Evolutionary conservation across 495 filamentous ascomycete species (phyloP), one percentile per base, ranked within the genome.

Genomic region (Achaetomiella virescens): DNA sequence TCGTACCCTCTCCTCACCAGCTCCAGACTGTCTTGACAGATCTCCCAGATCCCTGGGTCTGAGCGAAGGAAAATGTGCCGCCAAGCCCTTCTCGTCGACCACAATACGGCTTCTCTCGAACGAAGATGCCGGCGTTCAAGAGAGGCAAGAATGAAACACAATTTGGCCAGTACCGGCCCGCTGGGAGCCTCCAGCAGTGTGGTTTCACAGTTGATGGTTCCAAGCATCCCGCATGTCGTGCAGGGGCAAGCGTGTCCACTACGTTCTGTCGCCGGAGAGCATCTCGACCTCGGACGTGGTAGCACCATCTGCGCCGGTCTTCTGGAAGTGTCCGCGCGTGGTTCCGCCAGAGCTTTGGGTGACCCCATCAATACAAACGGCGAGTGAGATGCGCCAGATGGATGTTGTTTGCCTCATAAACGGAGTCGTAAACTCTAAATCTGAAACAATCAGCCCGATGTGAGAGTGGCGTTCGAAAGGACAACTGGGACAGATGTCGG

Each of bases 181-280:
- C 33, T 35, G 65, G 62, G 56, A 63, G 49, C 55, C 24, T 46
- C 49, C 17, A 45, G 29, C 18, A 37, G 21, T 20, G 35, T 41
- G 48, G 47, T 42, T 24, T 24, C 49, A 53, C 35, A 12, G 37
- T 17, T 25, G 22, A 38, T 36, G 54, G 49, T 48, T 38, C 21
- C 29, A 57, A 55, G 45, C 24, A 57, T 38, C 41, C n/a, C 37
- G 27, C 17, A 60, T 66, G 61, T 54, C 54, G 49, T 48, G 61
- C 61, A 61, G 55, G 31, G 51, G 24, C 44, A 41, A 41, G 51
- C 38, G 21, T 36, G 57, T 56, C 40, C n/a, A 31, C 46, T 51
- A 54, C 45, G 8, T 14, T 4, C 29, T 24, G 6, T 31, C 22
- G 12, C 44, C 29, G 46, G 3, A 56, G n/a, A 35, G 50, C 48